phyloP scores from a whole-genome alignment of 2,329 filamentous ascomycete species.

The Sporothrix luriei region DNA sequence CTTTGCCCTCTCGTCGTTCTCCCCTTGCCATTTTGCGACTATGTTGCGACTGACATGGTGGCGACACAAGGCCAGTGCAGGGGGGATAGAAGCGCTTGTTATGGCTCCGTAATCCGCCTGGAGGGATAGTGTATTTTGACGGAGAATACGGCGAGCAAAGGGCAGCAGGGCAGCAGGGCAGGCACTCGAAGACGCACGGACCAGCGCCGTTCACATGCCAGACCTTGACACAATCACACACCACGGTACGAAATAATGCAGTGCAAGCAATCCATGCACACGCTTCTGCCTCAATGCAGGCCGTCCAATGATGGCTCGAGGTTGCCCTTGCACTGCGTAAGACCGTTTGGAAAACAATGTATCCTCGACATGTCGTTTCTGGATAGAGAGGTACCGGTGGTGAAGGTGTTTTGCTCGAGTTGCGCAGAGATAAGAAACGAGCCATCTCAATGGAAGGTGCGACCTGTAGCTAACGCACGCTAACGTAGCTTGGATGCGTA shows the following conservation, averaged over 20 bases:
- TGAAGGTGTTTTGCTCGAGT: not conserved
- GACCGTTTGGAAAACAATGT: conserved; percentile 5
- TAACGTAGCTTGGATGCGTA: not conserved
- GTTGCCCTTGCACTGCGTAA: not conserved
- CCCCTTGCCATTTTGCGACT: conserved; percentile 7
- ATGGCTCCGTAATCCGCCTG: not conserved
- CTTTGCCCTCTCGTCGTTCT: not conserved
- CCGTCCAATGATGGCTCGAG: not conserved
- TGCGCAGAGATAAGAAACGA: conserved; percentile 10
- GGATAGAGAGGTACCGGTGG: not conserved
- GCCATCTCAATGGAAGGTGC: not conserved
- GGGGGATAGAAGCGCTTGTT: conserved; percentile 2
- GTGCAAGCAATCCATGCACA: not conserved
- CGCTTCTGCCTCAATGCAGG: not conserved
- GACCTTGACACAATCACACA: not conserved
- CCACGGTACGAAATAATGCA: not conserved
- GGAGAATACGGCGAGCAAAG: conserved; percentile 25
- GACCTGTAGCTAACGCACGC: not conserved
- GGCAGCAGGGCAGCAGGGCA: no score
- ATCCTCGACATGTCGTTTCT: conserved; percentile 11
- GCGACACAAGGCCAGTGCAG: conserved; percentile 11
- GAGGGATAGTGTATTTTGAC: conserved; percentile 26
- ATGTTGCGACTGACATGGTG: conserved; percentile 15
- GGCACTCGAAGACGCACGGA: conserved; percentile 17
- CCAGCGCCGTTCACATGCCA: conserved; percentile 32